Conservation (phyloP, 495 filamentous ascomycete genomes). For the Terfezia boudieri region DNA sequence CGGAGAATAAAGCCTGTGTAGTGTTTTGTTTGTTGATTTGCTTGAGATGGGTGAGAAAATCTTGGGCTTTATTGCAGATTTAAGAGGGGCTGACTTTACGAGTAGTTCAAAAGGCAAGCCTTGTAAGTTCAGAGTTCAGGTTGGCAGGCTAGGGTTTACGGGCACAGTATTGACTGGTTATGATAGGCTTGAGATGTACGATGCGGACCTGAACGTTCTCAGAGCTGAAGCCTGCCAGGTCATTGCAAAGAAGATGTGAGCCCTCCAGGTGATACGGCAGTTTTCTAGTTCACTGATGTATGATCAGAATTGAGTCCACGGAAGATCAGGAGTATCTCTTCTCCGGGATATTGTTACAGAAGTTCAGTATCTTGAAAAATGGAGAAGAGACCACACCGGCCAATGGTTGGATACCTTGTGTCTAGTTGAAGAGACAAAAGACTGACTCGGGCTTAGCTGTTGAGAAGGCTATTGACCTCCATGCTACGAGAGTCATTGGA, state of each 20-base stretch:
- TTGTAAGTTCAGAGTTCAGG: constrained; percentile 3
- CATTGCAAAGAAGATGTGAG: constrained; percentile 70
- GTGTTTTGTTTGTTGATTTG: constrained; percentile 73
- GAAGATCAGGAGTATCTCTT: constrained; percentile 55
- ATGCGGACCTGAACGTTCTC: constrained; percentile 59
- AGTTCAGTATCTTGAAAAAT: constrained; percentile 59
- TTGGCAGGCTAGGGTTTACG: no score
- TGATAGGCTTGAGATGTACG: constrained; percentile 51
- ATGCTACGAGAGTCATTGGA: constrained; percentile 67
- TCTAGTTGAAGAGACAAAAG: neutral
- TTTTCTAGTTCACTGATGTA: neutral
- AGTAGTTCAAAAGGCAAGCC: constrained; percentile 56
- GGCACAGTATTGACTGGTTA: no score
- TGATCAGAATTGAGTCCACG: constrained; percentile 51
- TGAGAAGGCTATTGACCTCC: constrained; percentile 79
- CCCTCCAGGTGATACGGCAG: no score
- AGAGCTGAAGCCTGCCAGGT: constrained; percentile 77
- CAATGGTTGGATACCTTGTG: constrained; percentile 32
- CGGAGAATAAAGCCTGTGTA: constrained; percentile 53
- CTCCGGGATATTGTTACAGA: constrained; percentile 65
- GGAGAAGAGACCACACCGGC: constrained; percentile 46
- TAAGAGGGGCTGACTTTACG: no score
- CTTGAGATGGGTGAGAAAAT: constrained; percentile 35
- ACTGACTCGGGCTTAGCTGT: constrained; percentile 20
- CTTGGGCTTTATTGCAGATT: neutral